Percentiles rank a stretch among this genome's conserved stretches.
Evolutionary conservation across 257 asterid species (phyloP).

Genomic region (Cinchona pubescens): DNA sequence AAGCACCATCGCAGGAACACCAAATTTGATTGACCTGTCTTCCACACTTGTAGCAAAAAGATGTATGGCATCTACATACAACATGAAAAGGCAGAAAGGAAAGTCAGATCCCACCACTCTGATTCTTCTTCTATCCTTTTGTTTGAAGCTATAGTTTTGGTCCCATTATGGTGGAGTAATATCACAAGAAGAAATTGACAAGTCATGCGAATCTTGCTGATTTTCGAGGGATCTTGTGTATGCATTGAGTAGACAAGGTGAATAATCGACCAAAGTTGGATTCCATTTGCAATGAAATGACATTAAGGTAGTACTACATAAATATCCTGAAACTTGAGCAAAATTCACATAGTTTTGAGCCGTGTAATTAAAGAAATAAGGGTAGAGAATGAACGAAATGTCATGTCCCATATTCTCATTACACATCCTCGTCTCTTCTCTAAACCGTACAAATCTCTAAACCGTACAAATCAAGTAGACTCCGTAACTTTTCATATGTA

Average conservation of each 20-base stretch:
- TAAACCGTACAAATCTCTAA: too few relatives aligned
- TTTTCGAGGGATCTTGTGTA: too few relatives aligned
- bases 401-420: too few relatives aligned
- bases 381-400: too few relatives aligned
- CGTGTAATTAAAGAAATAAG: too few relatives aligned
- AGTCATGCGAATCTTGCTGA: not conserved
- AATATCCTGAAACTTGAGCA: not conserved
- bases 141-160: not conserved
- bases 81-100: conserved; percentile 2
- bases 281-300: not conserved
- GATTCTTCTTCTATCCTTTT: not conserved
- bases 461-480: too few relatives aligned
- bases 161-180: not conserved
- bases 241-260: not conserved
- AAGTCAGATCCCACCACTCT: too few relatives aligned
- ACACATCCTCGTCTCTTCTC: too few relatives aligned
- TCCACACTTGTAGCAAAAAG: conserved; percentile 84
- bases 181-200: not conserved
- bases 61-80: conserved; percentile 50
- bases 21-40: conserved; percentile 44
- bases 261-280: not conserved
- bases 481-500: too few relatives aligned
- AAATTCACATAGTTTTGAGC: too few relatives aligned
- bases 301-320: not conserved
- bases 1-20: too few relatives aligned